Evolutionary conservation across 2,329 filamentous ascomycete species (phyloP), one percentile per base, ranked within the genome.

Genomic region (Dactylella cylindrospora): DNA sequence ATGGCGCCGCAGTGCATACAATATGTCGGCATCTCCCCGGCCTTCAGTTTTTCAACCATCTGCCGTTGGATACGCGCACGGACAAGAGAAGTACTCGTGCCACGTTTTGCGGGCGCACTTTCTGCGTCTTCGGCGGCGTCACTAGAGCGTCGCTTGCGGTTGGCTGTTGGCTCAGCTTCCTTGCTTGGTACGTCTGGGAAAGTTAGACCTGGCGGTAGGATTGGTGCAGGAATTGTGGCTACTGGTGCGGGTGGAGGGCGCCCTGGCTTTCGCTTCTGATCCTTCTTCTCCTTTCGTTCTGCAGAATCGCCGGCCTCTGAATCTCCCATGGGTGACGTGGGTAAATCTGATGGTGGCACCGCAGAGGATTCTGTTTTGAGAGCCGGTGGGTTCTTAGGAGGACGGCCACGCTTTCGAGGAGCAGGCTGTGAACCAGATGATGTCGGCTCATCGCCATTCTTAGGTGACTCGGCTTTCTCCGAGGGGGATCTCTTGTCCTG

Each of bases 1-100:
- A 98, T 95, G 5, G 90, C 87, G 4, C 93, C 93, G 69, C 93
- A 98, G 69, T 97, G 95, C 65, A 82, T 82, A 72, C 93, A 98
- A 70, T 85, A 97, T 0, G 86, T 85, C 0, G 93, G 93, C 77
- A 90, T 85, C 66, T 90, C 81, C 3, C 93, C 93, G 50, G 83
- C 82, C n/a, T 79, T 79, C 49, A 97, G 84, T 81, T 52, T 79
- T 40, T 55, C 51, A 25, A 55, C 50, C 59, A 64, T 62, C 17
- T 64, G 59, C 17, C 59, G 59, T 17, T 55, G 44, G 25, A 64
- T 64, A 12, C 59, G 59, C 41, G 50, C 57, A 47, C 57, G 57
- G 38, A 62, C 57, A 31, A 62, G 57, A 62, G 57, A 49, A 62
- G 57, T 62, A 62, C 49, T 62, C 49, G 57, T 54, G 57, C 57